Base-by-base conservation (phyloP, 108 stramenopile species). In the Skeletonema marinoi region DNA sequence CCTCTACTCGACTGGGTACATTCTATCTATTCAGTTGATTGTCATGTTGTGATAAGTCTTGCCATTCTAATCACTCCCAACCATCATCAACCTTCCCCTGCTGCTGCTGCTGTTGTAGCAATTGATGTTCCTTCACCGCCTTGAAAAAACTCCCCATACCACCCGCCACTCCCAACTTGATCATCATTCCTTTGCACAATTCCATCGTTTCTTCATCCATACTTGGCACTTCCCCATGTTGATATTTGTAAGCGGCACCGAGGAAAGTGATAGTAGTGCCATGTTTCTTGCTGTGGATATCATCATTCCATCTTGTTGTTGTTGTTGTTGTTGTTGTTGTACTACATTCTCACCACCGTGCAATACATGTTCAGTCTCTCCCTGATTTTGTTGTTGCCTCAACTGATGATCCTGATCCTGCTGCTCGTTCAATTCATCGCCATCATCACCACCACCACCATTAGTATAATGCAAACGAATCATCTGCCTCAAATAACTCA, bases 301-400 rank as follows among this genome's bases (percentile, higher is more conserved):
- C 51, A 25, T 54, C 51, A 54, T 54, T 25, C 51, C 25, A 19
- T 32, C 21, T 38, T 35, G 63, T 33, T 30, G 63, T 60, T 39
- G 54, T 85, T 68, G 51, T 46, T 77, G n/a, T n/a, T n/a, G n/a
- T n/a, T n/a, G n/a, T n/a, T n/a, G 69, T 44, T 71, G 63, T 74
- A 75, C 61, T 16, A 68, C 60, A 50, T 70, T 72, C 16, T 65
- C 42, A 39, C 8, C 8, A 39, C 8, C 8, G 44, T 61, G n/a
- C 0, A 50, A 0, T 17, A 16, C n/a, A 0, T 50, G 48, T 17
- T 50, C 48, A 39, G 14, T 16, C 42, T 16, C 14, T 14, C 42
- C 42, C 38, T 39, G 38, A 8, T 44, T 12, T 3, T 44, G 42
- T 16, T 44, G 42, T 13, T 16, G 3, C 14, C 42, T 44, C 14